These are phyloP conservation scores for Cokeromyces recurvatus DNA, from an alignment of 371 early-diverging fungal genomes.

Conservation along the genomic window DNA sequence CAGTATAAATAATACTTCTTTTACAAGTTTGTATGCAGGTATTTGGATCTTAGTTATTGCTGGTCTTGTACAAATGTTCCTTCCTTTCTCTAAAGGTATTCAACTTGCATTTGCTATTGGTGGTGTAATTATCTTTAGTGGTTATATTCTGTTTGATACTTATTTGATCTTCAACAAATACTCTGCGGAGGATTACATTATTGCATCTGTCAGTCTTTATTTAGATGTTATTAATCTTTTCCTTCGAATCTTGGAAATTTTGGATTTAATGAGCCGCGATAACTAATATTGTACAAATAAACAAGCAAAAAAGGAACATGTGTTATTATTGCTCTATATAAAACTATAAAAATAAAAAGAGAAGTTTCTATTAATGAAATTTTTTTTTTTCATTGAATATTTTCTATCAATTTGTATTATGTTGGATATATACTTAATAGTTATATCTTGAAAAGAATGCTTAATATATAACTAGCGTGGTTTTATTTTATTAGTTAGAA, in stretches of 20 bases:
- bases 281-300: too few species aligned
- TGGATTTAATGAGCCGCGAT: constrained; percentile 16
- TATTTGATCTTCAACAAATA: constrained; percentile 63
- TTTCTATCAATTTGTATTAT: too few species aligned
- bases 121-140: constrained; percentile 67
- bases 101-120: constrained; percentile 63
- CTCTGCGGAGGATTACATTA: constrained; percentile 75
- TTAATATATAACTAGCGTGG: too few species aligned
- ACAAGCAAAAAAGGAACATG: too few species aligned
- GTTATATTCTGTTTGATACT: constrained; percentile 72
- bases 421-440: too few species aligned
- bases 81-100: constrained; percentile 62
- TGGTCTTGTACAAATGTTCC: constrained; percentile 63
- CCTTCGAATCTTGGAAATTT: constrained; percentile 63
- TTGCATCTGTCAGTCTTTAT: constrained; percentile 73
- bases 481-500: too few species aligned
- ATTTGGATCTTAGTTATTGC: constrained; percentile 58
- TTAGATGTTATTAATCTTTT: constrained; percentile 82
- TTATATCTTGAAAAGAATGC: too few species aligned
- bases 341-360: background rate
- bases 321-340: background rate
- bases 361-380: too few species aligned
- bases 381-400: too few species aligned
- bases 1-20: background rate
- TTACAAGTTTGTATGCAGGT: constrained; percentile 49